phyloP scores from a whole-genome alignment of 441 rosid genomes.

The Pelargonium hybrid region DNA sequence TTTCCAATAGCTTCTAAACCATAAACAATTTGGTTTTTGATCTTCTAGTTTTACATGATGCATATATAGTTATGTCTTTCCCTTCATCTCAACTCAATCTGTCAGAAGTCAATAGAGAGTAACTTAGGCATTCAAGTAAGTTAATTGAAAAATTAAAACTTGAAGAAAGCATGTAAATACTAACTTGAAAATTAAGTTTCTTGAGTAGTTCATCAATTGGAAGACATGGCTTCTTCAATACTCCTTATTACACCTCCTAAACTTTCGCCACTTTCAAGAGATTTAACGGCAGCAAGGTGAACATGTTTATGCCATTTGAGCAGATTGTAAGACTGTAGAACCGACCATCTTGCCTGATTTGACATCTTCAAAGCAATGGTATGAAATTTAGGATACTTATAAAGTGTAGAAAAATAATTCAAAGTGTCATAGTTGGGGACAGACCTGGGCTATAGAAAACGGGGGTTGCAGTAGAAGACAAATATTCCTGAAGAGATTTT shows the following conservation, averaged over 20 bases:
- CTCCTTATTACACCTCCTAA: constrained; percentile 60
- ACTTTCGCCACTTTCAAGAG: constrained; percentile 70
- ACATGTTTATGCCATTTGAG: constrained; percentile 79
- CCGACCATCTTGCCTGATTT: constrained; percentile 90
- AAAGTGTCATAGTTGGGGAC: background rate
- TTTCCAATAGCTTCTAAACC: too few relatives aligned
- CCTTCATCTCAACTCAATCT: too few relatives aligned
- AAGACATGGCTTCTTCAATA: constrained; percentile 67
- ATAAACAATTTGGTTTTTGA: too few relatives aligned
- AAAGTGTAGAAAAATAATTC: background rate
- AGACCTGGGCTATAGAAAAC: constrained; percentile 61
- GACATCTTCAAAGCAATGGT: constrained; percentile 46
- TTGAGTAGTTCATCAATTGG: constrained; percentile 24
- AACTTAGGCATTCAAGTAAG: too few relatives aligned
- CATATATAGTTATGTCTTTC: too few relatives aligned
- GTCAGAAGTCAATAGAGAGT: too few relatives aligned
- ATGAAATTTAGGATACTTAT: background rate
- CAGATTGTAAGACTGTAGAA: constrained; percentile 74
- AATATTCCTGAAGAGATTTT: constrained; percentile 78
- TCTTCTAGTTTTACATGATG: too few relatives aligned
- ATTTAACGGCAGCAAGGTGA: constrained; percentile 65
- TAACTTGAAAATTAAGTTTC: background rate
- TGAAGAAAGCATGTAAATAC: too few relatives aligned
- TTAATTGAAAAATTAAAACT: too few relatives aligned
- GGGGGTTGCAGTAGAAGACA: constrained; percentile 75